Evolutionary conservation across 371 early-diverging fungal species (phyloP).

Genomic region (Mortierella sp.): DNA sequence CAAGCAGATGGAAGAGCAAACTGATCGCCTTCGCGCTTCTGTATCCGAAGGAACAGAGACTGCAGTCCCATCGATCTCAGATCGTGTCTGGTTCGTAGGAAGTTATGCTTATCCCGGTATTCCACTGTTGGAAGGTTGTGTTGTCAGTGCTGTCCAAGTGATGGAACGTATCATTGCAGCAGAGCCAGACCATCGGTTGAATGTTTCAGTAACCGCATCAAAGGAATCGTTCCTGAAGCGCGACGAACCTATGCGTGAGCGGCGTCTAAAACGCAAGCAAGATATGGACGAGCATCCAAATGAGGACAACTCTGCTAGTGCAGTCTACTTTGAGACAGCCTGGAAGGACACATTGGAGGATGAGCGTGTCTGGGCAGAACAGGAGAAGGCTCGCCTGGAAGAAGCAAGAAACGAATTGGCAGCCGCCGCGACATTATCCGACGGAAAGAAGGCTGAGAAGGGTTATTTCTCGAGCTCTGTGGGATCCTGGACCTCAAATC

Average conservation of each 20-base stretch:
- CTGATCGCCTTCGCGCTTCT: slow-evolving; percentile 28
- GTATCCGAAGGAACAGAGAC: too few species aligned
- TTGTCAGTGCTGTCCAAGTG: slow-evolving; percentile 77
- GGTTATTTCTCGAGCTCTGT: slow-evolving; percentile 24
- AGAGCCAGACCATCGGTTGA: slow-evolving; percentile 19
- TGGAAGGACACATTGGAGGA: slow-evolving; percentile 54
- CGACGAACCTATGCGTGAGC: slow-evolving; percentile 48
- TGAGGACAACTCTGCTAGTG: slow-evolving; percentile 17
- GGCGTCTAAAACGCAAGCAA: slow-evolving; percentile 22
- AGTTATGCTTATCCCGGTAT: slow-evolving; percentile 85
- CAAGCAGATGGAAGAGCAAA: slow-evolving; percentile 39
- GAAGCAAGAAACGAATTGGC: not conserved
- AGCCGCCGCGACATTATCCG: too few species aligned
- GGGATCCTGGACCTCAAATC: slow-evolving; percentile 42
- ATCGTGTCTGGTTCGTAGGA: slow-evolving; percentile 83
- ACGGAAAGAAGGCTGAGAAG: slow-evolving; percentile 10
- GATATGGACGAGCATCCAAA: slow-evolving; percentile 1
- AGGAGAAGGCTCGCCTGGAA: slow-evolving; percentile 26
- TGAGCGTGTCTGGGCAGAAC: slow-evolving; percentile 43
- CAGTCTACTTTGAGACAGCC: slow-evolving; percentile 31
- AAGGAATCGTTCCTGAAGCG: slow-evolving; percentile 42
- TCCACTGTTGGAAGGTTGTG: slow-evolving; percentile 90
- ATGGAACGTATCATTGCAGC: slow-evolving; percentile 56
- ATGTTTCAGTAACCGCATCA: slow-evolving; percentile 17
- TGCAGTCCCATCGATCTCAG: slow-evolving; percentile 17